phyloP scores from a whole-genome alignment of 2,329 filamentous ascomycete genomes.

The Cordyceps militaris region DNA sequence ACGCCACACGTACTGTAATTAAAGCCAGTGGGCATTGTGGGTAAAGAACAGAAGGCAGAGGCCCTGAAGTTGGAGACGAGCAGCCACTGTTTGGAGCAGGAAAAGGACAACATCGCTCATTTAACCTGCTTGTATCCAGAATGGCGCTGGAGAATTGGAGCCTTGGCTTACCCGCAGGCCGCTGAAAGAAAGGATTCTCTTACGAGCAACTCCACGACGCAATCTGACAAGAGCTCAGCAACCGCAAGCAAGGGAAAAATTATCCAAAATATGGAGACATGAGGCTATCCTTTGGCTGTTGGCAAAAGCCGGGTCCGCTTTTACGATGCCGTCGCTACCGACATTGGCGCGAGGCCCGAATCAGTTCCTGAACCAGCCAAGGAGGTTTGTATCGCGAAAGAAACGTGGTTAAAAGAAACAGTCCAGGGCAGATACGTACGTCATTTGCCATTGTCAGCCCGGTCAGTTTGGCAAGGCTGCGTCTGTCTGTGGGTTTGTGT shows the following conservation, averaged over 20 bases:
- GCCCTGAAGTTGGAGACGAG: background rate
- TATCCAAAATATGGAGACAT: constrained; percentile 8
- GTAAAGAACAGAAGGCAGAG: background rate
- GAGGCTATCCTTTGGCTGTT: constrained; percentile 8
- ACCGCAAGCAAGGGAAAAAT: background rate
- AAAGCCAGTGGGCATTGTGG: constrained; percentile 8
- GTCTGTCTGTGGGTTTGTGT: background rate
- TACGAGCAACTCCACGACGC: background rate
- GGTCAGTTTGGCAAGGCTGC: background rate
- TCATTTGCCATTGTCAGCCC: constrained; percentile 1
- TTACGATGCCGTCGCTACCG: constrained; percentile 12
- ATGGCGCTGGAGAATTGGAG: constrained; percentile 2
- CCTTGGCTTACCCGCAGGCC: background rate
- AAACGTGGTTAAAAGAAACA: background rate
- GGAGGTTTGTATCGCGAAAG: background rate
- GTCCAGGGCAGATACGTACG: background rate
- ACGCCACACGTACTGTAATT: constrained; percentile 3
- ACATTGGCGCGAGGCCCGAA: constrained; percentile 7
- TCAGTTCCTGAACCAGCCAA: constrained; percentile 5
- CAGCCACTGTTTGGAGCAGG: background rate
- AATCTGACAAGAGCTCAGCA: background rate
- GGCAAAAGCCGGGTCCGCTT: constrained; percentile 3
- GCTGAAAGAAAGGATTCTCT: background rate
- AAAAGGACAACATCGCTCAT: background rate
- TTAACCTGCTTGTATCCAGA: background rate